Base-by-base conservation (phyloP, 2,329 filamentous ascomycete species). In the Diaporthe australafricana region DNA sequence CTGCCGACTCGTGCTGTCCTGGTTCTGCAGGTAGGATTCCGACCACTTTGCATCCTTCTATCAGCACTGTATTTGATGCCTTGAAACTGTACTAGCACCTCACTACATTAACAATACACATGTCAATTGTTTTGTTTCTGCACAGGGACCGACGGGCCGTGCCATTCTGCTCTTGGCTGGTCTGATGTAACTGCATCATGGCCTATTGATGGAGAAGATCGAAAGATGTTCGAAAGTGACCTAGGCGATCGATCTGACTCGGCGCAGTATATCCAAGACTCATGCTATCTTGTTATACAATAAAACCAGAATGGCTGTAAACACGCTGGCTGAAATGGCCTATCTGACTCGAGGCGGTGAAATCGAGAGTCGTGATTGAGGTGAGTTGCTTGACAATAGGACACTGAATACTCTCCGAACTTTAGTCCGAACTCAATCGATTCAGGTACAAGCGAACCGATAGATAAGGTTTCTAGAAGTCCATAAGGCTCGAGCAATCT, bases 341-440 rank as follows among this genome's bases (percentile, higher is more conserved):
- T 9, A 38, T 38, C 60, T 65, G 60, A 42, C 30, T 50, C 60
- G 20, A n/a, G 20, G 4, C 35, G 7, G 5, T 14, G n/a, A 20
- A 35, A 7, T 32, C 38, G 30, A 65, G 60, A 65, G 60, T 38
- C 30, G 60, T 50, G 60, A n/a, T 35, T 17, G n/a, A 25, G 27
- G 45, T 50, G 16, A 20, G 16, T 7, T 8, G 14, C 16, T 38
- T 14, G 17, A 20, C 32, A 27, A 25, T n/a, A 17, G 38, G n/a
- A 50, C 5, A 1, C 11, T 25, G 45, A 35, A 20, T 38, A 50
- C 8, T 7, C 40, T 27, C 12, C n/a, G 30, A 65, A 65, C 42
- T 65, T n/a, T 50, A 25, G 17, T 1, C 4, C 45, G 16, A 63
- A 38, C 45, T 38, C 60, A 50, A 50, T 65, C 60, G 60, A 48